A percentile compares a stretch with the other conserved stretches of the same genome.
Evolutionary conservation across 2,329 filamentous ascomycete species (phyloP).

Genomic region (Orbilia quercus): DNA sequence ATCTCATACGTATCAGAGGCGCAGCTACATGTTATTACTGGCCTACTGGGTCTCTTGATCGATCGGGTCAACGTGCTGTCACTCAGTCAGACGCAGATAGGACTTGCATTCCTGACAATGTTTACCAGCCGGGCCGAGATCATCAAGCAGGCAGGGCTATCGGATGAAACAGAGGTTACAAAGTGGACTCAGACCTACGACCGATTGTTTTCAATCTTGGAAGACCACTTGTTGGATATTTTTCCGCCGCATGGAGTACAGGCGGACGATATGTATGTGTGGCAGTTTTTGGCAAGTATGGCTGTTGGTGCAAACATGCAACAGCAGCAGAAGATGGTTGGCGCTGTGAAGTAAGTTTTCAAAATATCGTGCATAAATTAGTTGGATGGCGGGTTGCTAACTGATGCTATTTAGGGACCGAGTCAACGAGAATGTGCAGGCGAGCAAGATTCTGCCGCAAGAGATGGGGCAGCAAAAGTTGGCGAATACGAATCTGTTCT

Average conservation of each 20-base stretch:
- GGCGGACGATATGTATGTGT: slow-evolving; percentile 94
- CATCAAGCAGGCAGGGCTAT: slow-evolving; percentile 81
- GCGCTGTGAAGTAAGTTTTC: slow-evolving; percentile 82
- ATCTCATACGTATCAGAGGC: slow-evolving; percentile 92
- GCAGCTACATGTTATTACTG: slow-evolving; percentile 88
- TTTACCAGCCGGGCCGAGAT: slow-evolving; percentile 93
- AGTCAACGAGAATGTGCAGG: slow-evolving; percentile 91
- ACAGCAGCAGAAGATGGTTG: slow-evolving; percentile 91
- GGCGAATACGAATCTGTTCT: slow-evolving; percentile 95
- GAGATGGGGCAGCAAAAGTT: slow-evolving; percentile 86
- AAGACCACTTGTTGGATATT: slow-evolving; percentile 82
- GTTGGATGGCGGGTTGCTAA: slow-evolving; percentile 5
- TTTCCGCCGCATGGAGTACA: slow-evolving; percentile 93
- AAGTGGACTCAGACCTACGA: slow-evolving; percentile 89
- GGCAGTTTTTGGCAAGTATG: slow-evolving; percentile 96
- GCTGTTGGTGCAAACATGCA: slow-evolving; percentile 92
- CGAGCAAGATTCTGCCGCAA: slow-evolving; percentile 87
- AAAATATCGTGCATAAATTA: neutral
- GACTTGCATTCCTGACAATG: slow-evolving; percentile 89
- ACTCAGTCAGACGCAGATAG: slow-evolving; percentile 87
- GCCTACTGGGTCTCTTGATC: slow-evolving; percentile 84
- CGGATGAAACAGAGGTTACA: slow-evolving; percentile 78
- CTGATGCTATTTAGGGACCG: slow-evolving; percentile 71
- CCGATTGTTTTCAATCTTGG: slow-evolving; percentile 84
- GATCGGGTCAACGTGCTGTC: slow-evolving; percentile 82